phyloP scores from a whole-genome alignment of 192 early-diverging fungal species.

The Rhizoclosmatium sp. region DNA sequence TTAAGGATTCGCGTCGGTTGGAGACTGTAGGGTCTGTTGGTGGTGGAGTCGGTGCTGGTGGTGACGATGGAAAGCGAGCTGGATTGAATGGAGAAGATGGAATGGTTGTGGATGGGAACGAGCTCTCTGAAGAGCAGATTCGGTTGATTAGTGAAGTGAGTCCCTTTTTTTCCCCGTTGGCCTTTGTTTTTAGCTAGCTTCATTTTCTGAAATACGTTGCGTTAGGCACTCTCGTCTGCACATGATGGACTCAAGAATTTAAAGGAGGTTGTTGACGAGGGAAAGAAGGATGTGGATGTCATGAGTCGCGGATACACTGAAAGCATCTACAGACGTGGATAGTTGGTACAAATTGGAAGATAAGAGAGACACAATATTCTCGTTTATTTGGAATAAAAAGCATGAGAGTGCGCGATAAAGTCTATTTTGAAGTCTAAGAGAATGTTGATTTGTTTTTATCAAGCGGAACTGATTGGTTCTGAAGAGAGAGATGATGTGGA shows the following conservation, averaged over 20 bases:
- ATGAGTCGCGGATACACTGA: slow-evolving; percentile 46
- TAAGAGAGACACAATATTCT: too few species aligned
- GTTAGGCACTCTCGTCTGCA: slow-evolving; percentile 59
- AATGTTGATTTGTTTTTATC: too few species aligned
- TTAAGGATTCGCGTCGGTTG: slow-evolving; percentile 63
- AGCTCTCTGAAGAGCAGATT: slow-evolving; percentile 28
- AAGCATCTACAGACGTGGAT: slow-evolving; percentile 14
- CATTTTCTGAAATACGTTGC: slow-evolving; percentile 39
- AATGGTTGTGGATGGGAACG: background rate
- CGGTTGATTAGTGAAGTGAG: slow-evolving; percentile 20
- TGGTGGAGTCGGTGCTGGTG: slow-evolving; percentile 49
- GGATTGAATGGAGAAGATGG: slow-evolving; percentile 58
- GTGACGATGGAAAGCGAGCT: slow-evolving; percentile 55
- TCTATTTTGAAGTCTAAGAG: too few species aligned
- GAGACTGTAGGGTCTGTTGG: slow-evolving; percentile 44
- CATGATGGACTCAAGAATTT: slow-evolving; percentile 74
- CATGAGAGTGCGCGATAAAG: too few species aligned
- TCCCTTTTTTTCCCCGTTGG: slow-evolving; percentile 6
- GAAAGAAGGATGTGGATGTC: slow-evolving; percentile 51
- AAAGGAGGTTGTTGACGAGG: slow-evolving; percentile 71
- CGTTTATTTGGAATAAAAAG: too few species aligned
- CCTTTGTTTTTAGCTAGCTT: slow-evolving; percentile 34
- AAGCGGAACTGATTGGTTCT: too few species aligned
- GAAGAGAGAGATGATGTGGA: too few species aligned
- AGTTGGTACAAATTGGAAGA: too few species aligned